Base-by-base conservation (phyloP, 352 stramenopile genomes). In the Phytophthora fragariaefolia region DNA sequence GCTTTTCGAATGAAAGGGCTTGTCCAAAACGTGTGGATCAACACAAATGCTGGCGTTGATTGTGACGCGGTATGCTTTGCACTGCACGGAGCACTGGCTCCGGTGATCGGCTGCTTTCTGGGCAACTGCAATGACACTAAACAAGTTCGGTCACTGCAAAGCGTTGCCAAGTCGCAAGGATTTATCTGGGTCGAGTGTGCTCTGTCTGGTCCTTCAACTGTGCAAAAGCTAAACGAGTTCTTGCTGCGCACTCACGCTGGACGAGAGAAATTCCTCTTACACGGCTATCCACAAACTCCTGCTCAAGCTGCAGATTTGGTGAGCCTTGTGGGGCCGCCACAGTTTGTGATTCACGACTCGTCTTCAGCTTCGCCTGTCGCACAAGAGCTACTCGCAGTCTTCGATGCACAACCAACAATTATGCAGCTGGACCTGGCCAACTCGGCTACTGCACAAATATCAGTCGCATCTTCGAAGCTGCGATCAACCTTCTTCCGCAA, bases 31-130 rank as follows among this genome's bases (percentile, higher is more conserved):
- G 20, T 75, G 2, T 73, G 51, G 59, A 43, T 73, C 22, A 54
- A 77, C 40, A 64, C 58, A 17, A 58, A 4, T 9, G 22, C n/a
- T 45, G 3, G 23, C 26, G 42, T 56, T 48, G 34, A 50, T 49
- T 47, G 28, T 17, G 6, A 15, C 13, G 20, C 32, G 45, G 13
- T 60, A 12, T 54, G 24, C 9, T 34, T 27, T 13, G 32, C 30
- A 24, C 18, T 72, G 40, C 58, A 68, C 24, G 6, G 12, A 12
- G 46, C 30, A 2, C 26, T 80, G 18, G 27, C 43, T 23, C 70
- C 73, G 12, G 15, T 76, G 20, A 38, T 80, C 24, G 73, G 76
- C 28, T 76, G 76, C 40, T 80, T 69, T 58, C 22, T 80, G 42
- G 60, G 69, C 20, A 48, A 62, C 24, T 71, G 67, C 8, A 38